Base-by-base conservation (phyloP, 2,329 filamentous ascomycete genomes). In the Hawksworthiomyces lignivorus region DNA sequence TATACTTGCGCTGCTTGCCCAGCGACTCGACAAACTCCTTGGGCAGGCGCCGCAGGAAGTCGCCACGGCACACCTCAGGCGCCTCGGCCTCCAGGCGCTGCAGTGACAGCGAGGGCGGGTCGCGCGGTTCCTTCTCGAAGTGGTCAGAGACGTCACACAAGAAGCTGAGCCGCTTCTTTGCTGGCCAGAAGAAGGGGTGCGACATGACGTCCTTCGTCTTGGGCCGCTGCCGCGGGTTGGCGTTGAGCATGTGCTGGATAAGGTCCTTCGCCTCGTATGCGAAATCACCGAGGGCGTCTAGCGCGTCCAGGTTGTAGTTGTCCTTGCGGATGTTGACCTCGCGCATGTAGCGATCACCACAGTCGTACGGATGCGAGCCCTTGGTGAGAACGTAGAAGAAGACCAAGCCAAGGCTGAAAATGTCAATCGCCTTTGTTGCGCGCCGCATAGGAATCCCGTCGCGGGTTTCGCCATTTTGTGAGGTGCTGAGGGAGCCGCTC, bases 301-400 rank as follows among this genome's bases (percentile, higher is more conserved):
- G 71, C 19, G 75, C 76, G 34, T 75, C 68, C 24, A 94, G 71
- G 54, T 82, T 82, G 59, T 82, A 84, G 44, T 83, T 81, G 50
- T 87, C 86, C 60, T 94, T 94, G 54, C 94, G 88, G 54, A 98
- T 97, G 62, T 98, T 97, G 54, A 94, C 85, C 63, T 98, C 92
- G 39, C 92, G 80, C 78, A 94, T 94, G 69, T 92, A 97, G 37
- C 87, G 81, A 56, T 92, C 88, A 43, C 92, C 89, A 48, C 88
- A 89, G 58, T 96, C 90, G 55, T 94, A 98, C 0, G 92, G 92
- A 60, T 98, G 92, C 2, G 75, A 78, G 14, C 92, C 92, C 48
- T 88, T 85, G 2, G 90, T 96, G 46, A 98, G 72, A n/a, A 97
- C 89, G 60, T 96, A 98, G 66, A 89, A 97, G 69, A 96, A 98